phyloP scores from a whole-genome alignment of 805 yeast species.

The Wickerhamomyces xylosicus region DNA sequence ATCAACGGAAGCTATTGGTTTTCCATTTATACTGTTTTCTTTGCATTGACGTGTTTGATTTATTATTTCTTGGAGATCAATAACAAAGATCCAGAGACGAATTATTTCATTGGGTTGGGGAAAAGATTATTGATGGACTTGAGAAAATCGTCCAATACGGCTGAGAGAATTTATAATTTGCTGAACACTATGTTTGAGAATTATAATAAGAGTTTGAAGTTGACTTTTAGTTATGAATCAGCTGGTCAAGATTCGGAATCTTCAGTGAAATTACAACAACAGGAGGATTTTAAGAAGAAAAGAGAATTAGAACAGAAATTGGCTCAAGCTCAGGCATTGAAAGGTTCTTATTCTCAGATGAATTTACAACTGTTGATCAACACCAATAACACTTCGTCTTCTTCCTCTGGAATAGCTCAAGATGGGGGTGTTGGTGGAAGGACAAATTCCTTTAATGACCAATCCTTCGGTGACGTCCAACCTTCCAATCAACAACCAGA shows the following conservation, averaged over 20 bases:
- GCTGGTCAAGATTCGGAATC: neutral
- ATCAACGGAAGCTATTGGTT: conserved; percentile 90
- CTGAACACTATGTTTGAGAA: conserved; percentile 71
- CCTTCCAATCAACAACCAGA: too few relatives aligned
- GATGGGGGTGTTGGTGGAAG: too few relatives aligned
- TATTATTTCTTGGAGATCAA: conserved; percentile 47
- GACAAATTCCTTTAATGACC: too few relatives aligned
- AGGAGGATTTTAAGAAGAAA: neutral
- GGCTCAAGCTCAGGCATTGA: neutral
- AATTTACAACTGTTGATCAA: neutral
- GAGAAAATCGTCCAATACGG: conserved; percentile 68
- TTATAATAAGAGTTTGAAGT: conserved; percentile 33
- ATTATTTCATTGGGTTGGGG: conserved; percentile 71
- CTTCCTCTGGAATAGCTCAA: too few relatives aligned
- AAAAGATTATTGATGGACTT: conserved; percentile 57
- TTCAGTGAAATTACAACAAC: neutral
- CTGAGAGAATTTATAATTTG: conserved; percentile 69
- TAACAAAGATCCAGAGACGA: conserved; percentile 38
- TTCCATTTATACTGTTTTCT: conserved; percentile 87
- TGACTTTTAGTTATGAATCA: neutral
- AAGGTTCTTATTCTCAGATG: neutral
- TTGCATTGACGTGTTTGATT: conserved; percentile 79
- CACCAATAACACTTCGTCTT: neutral
- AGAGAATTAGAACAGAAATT: neutral
- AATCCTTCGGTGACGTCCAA: too few relatives aligned